phyloP scores from a whole-genome alignment of 805 yeast genomes.

The Saccharomycopsis capsularis region DNA sequence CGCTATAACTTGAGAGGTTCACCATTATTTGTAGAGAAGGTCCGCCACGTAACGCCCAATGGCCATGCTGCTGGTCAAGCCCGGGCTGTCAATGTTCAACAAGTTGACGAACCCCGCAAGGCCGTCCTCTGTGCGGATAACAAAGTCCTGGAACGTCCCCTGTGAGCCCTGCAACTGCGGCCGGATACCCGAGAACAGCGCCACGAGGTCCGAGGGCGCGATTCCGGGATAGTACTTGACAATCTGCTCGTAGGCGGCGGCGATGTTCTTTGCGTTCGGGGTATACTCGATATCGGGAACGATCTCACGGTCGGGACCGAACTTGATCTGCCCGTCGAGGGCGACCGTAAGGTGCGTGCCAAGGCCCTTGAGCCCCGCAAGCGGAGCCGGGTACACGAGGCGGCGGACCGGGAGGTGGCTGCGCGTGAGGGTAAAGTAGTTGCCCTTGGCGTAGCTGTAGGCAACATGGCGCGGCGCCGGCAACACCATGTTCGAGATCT shows the following conservation, averaged over 20 bases:
- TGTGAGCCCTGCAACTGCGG: conserved; percentile 59
- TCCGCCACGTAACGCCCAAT: conserved; percentile 62
- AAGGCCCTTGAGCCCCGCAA: conserved; percentile 61
- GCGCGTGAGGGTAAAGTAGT: conserved; percentile 56
- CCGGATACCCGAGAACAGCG: conserved; percentile 76
- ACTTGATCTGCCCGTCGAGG: conserved; percentile 67
- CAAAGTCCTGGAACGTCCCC: conserved; percentile 59
- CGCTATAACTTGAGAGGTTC: no score
- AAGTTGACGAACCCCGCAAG: conserved; percentile 74
- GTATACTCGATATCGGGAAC: conserved; percentile 42
- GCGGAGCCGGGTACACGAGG: conserved; percentile 73
- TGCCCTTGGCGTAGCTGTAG: conserved; percentile 77
- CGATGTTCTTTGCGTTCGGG: conserved; percentile 43
- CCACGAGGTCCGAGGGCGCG: conserved; percentile 41
- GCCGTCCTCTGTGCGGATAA: conserved; percentile 61
- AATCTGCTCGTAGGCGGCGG: conserved; percentile 53
- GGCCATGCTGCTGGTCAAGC: conserved; percentile 76
- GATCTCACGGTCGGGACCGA: conserved; percentile 92
- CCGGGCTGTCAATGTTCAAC: conserved; percentile 86
- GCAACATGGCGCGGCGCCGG: conserved; percentile 53
- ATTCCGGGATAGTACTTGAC: conserved; percentile 58
- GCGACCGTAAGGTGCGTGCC: conserved; percentile 88
- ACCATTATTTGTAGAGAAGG: neutral
- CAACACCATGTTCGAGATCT: conserved; percentile 60
- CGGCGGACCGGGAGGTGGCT: conserved; percentile 38